Conservation (phyloP, 1,284 basidiomycete genomes). For the Boletellus dicymbophilus region DNA sequence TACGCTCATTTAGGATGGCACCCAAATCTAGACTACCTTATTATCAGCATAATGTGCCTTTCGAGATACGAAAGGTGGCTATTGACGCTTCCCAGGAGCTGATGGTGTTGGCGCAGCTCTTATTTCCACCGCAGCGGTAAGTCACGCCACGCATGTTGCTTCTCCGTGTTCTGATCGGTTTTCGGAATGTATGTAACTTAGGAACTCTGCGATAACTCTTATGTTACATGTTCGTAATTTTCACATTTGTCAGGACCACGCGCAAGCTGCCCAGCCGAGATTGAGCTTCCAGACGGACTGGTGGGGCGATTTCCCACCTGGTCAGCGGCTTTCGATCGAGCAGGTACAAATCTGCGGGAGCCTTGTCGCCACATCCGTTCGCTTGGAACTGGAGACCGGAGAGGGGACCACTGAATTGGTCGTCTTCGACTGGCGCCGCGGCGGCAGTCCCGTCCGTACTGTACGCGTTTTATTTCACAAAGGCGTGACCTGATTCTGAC, state of each 20-base stretch:
- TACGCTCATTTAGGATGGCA: conserved; percentile 53
- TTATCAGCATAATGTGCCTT: conserved; percentile 46
- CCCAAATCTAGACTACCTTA: conserved; percentile 48
- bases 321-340: conserved; percentile 34
- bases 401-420: conserved; percentile 34
- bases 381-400: conserved; percentile 34
- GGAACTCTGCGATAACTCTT: conserved; percentile 27
- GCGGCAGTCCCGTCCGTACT: conserved; percentile 29
- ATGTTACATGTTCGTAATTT: conserved; percentile 33
- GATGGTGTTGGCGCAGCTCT: conserved; percentile 47
- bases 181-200: conserved; percentile 14
- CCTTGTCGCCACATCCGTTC: conserved; percentile 28
- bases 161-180: neutral
- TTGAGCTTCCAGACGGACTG: conserved; percentile 35
- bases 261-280: conserved; percentile 25
- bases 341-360: conserved; percentile 32
- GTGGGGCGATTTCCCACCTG: conserved; percentile 34
- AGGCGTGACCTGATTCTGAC: neutral
- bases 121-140: conserved; percentile 23
- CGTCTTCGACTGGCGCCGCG: conserved; percentile 31
- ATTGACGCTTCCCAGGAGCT: conserved; percentile 53
- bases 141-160: conserved; percentile 8
- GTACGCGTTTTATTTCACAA: conserved; percentile 14
- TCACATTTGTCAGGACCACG: conserved; percentile 27
- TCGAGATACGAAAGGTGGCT: conserved; percentile 48